Conservation (phyloP, 2,329 filamentous ascomycete genomes). For the Aschersonia sp. region DNA sequence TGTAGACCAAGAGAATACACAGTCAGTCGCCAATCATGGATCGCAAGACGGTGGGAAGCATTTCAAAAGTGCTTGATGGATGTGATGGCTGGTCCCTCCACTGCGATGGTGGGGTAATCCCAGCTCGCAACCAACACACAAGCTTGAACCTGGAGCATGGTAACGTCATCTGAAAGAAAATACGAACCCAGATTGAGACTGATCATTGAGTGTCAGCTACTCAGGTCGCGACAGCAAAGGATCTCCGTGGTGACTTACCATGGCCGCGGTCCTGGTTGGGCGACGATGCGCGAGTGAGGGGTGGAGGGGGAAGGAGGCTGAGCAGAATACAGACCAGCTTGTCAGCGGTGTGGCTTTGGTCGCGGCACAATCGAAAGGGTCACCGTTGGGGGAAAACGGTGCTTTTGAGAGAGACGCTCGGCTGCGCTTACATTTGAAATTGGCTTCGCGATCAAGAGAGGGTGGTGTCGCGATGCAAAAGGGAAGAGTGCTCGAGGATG, state of each 20-base stretch:
- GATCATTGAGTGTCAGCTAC: background rate
- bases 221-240: background rate
- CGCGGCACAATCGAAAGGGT: no score
- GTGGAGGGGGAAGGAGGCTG: background rate
- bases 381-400: background rate
- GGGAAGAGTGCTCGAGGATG: background rate
- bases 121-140: no score
- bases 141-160: conserved; percentile 4
- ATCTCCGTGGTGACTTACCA: conserved; percentile 19
- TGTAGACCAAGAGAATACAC: conserved; percentile 18
- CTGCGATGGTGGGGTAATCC: no score
- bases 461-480: background rate
- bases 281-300: background rate
- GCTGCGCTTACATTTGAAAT: background rate
- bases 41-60: no score
- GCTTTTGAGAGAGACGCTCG: background rate
- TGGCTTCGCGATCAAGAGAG: background rate
- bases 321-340: background rate
- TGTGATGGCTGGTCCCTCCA: no score
- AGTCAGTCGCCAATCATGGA: conserved; percentile 1
- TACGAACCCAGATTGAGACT: conserved; percentile 59
- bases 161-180: background rate
- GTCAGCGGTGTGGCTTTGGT: background rate
- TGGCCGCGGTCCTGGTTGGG: conserved; percentile 17
- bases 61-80: no score